phyloP scores from a whole-genome alignment of 352 stramenopile species.

The Aphanomyces euteiches region DNA sequence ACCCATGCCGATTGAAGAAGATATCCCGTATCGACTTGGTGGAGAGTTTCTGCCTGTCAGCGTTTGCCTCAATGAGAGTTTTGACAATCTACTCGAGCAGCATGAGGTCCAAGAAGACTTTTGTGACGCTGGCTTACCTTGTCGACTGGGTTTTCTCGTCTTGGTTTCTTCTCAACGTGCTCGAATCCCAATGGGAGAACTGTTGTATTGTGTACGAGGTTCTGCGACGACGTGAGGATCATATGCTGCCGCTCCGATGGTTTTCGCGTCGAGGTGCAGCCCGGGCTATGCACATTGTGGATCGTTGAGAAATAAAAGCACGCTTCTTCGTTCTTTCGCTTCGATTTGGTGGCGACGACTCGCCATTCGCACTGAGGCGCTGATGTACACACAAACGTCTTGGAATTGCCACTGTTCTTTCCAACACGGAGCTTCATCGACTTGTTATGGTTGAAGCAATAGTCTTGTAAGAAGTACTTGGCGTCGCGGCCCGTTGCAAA shows the following conservation, averaged over 20 bases:
- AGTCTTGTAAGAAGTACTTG: slow-evolving; percentile 32
- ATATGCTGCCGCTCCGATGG: slow-evolving; percentile 21
- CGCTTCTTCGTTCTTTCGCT: slow-evolving; percentile 31
- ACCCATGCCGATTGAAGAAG: slow-evolving; percentile 17
- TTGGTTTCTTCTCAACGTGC: slow-evolving; percentile 16
- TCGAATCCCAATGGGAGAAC: not conserved
- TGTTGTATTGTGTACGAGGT: not conserved
- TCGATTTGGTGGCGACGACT: slow-evolving; percentile 28
- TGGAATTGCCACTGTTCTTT: slow-evolving; percentile 31
- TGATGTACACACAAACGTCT: slow-evolving; percentile 31
- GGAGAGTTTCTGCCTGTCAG: slow-evolving; percentile 24
- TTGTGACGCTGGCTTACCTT: not conserved
- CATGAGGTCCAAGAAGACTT: not conserved
- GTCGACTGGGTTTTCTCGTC: slow-evolving; percentile 23
- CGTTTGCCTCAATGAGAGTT: slow-evolving; percentile 11
- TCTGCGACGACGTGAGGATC: slow-evolving; percentile 12
- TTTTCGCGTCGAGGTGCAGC: slow-evolving; percentile 25
- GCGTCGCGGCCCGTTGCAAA: slow-evolving; percentile 27
- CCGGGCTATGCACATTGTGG: slow-evolving; percentile 20
- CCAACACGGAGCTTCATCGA: slow-evolving; percentile 23
- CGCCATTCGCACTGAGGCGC: slow-evolving; percentile 20
- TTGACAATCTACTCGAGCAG: slow-evolving; percentile 19
- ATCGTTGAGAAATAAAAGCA: slow-evolving; percentile 31
- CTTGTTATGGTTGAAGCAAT: slow-evolving; percentile 30
- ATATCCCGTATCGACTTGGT: slow-evolving; percentile 24